These are phyloP conservation scores for Suillus occidentalis DNA, from an alignment of 768 basidiomycete species.

Conservation along the genomic window DNA sequence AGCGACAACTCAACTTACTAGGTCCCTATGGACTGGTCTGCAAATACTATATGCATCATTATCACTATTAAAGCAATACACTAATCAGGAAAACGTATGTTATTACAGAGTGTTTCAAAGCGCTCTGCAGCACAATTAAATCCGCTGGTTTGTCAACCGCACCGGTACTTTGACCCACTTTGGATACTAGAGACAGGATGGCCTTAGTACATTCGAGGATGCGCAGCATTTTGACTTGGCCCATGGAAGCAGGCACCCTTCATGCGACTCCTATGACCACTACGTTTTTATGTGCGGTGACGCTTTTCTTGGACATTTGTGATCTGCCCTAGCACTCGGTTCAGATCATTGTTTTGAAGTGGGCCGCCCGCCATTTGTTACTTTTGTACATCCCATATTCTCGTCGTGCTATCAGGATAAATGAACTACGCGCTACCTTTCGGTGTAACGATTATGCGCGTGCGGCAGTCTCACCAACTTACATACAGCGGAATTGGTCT, in stretches of 20 bases:
- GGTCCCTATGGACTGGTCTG: background rate
- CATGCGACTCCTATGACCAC: constrained; percentile 38
- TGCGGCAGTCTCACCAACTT: too few relatives aligned
- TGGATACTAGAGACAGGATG: background rate
- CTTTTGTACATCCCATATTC: background rate
- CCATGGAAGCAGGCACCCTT: constrained; percentile 29
- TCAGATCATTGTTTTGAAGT: background rate
- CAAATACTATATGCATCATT: background rate
- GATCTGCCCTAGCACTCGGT: constrained; percentile 15
- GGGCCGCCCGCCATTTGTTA: background rate
- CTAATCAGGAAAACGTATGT: too few relatives aligned
- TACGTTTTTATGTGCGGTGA: constrained; percentile 40
- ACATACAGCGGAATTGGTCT: background rate
- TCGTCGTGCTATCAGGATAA: background rate
- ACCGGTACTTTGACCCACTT: background rate
- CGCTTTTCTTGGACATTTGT: constrained; percentile 26
- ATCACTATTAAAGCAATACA: background rate
- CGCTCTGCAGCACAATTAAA: too few relatives aligned
- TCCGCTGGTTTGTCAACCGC: background rate
- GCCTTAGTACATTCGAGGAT: constrained; percentile 55
- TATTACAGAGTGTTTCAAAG: too few relatives aligned
- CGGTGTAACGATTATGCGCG: too few relatives aligned
- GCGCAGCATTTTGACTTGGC: constrained; percentile 46
- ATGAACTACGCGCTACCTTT: background rate
- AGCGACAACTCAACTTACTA: background rate